phyloP scores from a whole-genome alignment of 176 grass and related monocot species.

The Ampelocalamus luodianensis region DNA sequence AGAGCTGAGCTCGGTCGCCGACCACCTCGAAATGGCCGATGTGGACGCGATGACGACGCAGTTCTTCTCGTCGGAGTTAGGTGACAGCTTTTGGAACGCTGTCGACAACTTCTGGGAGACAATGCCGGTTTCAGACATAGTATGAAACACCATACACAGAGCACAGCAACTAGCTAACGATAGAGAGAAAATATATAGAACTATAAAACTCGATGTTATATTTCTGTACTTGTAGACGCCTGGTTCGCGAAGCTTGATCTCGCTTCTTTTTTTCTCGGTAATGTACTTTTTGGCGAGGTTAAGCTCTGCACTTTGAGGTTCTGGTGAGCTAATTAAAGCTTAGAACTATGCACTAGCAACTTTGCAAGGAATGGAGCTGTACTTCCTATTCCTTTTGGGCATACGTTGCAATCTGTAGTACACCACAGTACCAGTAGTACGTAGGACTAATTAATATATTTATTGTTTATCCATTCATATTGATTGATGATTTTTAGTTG shows the following conservation, averaged over 20 bases:
- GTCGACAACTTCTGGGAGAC: conserved; percentile 65
- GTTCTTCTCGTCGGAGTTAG: conserved; percentile 40
- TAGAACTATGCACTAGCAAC: background rate
- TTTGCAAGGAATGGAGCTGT: background rate
- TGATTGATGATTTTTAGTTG: background rate
- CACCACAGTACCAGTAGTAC: background rate
- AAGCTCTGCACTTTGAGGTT: background rate
- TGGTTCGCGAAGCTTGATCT: background rate
- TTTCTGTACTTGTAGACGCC: background rate
- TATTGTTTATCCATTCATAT: background rate
- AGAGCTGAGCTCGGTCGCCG: background rate
- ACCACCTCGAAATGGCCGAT: background rate
- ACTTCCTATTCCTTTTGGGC: background rate
- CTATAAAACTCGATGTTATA: background rate
- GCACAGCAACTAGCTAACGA: background rate
- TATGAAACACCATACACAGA: background rate
- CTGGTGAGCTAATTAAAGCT: background rate
- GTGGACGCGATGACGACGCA: conserved; percentile 11
- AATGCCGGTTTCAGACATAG: background rate
- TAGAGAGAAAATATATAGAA: background rate
- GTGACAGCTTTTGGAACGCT: conserved; percentile 55
- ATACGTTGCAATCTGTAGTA: background rate
- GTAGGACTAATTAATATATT: background rate
- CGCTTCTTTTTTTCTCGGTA: background rate
- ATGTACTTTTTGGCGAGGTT: background rate